phyloP scores from a whole-genome alignment of 305 asterid species.

The Nicotiana rustica region DNA sequence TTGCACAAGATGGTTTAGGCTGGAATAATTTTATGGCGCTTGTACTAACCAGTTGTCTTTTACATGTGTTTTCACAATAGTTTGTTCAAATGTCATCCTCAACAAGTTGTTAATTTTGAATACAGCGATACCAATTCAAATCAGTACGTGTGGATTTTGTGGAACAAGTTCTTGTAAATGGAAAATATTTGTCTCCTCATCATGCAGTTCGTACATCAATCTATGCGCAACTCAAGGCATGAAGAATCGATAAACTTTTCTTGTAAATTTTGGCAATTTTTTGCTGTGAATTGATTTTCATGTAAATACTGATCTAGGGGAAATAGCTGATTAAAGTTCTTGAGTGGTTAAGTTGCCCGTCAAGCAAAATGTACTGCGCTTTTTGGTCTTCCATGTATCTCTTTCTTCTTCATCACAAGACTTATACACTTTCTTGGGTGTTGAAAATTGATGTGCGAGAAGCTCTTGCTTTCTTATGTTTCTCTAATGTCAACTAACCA shows the following conservation, averaged over 20 bases:
- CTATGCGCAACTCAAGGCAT: constrained; percentile 73
- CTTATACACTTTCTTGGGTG: neutral
- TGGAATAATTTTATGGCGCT: neutral
- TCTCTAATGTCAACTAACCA: neutral
- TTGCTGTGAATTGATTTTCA: constrained; percentile 2
- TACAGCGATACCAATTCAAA: constrained; percentile 73
- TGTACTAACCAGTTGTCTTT: neutral
- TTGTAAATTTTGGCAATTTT: constrained; percentile 27
- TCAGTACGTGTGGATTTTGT: constrained; percentile 87
- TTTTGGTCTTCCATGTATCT: neutral
- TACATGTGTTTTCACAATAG: neutral
- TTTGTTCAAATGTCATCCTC: neutral
- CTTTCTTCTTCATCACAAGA: neutral
- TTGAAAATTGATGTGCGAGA: neutral
- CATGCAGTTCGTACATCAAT: constrained; percentile 70
- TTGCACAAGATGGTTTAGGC: neutral
- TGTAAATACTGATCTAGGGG: neutral
- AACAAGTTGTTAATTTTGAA: constrained; percentile 33
- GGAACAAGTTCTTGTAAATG: constrained; percentile 91
- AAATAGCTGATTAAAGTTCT: neutral
- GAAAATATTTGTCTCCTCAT: constrained; percentile 61
- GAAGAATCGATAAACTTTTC: constrained; percentile 3
- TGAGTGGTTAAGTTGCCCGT: neutral
- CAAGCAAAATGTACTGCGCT: neutral
- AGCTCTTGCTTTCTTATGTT: neutral